Evolutionary conservation across 345 rosid genomes (phyloP).

Genomic region (thale cress (Arabidopsis thaliana)): DNA sequence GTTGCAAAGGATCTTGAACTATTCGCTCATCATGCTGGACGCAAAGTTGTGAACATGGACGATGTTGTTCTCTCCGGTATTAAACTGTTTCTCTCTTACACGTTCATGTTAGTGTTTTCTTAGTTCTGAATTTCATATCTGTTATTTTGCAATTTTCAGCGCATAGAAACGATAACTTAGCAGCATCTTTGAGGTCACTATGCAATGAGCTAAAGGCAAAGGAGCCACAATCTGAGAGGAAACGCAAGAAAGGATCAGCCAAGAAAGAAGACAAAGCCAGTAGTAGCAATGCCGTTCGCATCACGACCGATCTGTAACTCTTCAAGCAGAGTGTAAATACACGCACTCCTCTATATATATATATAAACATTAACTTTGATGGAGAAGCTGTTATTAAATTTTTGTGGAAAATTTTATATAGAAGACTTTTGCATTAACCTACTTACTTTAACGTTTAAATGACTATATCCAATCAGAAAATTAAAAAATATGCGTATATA

Average conservation of each 20-base stretch:
- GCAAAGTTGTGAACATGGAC: constrained; percentile 80
- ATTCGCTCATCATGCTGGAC: constrained; percentile 91
- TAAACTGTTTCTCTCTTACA: background rate
- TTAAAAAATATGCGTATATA: background rate
- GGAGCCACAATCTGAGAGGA: constrained; percentile 76
- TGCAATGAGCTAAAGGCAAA: constrained; percentile 68
- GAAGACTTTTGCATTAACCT: constrained; percentile 1
- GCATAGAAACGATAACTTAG: constrained; percentile 78
- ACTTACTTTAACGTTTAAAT: background rate
- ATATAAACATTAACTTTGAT: background rate
- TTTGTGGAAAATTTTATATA: background rate
- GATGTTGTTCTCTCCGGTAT: constrained; percentile 87
- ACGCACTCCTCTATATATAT: background rate
- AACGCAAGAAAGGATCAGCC: constrained; percentile 63
- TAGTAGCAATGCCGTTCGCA: constrained; percentile 43
- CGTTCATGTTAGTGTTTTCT: background rate
- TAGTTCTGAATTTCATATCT: constrained; percentile 45
- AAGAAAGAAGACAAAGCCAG: constrained; percentile 56
- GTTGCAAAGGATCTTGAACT: constrained; percentile 80
- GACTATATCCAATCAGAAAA: background rate
- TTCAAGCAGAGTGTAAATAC: background rate
- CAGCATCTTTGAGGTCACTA: constrained; percentile 64
- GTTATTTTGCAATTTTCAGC: constrained; percentile 53
- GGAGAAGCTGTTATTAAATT: constrained; percentile 8
- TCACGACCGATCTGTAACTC: constrained; percentile 39